These are phyloP conservation scores for Lactifluus piperatus DNA, from an alignment of 768 basidiomycete genomes.

Conservation along the genomic window DNA sequence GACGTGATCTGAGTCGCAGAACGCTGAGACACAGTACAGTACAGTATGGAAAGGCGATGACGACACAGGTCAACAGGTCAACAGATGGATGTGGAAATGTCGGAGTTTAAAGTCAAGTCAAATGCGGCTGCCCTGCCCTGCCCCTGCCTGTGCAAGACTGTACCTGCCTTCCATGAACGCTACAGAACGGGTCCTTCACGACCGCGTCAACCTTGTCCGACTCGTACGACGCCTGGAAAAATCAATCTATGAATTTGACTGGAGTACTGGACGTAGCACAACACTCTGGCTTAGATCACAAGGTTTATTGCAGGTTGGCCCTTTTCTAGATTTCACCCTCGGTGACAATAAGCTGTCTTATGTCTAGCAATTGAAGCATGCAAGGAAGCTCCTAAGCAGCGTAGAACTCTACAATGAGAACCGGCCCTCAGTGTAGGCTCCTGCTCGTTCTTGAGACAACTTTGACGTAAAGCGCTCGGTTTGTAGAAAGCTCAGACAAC, in stretches of 20 bases:
- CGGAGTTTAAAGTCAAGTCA: not conserved
- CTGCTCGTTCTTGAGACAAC: not conserved
- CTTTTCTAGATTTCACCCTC: not conserved
- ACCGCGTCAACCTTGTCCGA: slow-evolving; percentile 59
- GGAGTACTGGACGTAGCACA: slow-evolving; percentile 32
- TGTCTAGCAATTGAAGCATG: slow-evolving; percentile 15
- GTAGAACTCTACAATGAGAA: slow-evolving; percentile 7
- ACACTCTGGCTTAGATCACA: slow-evolving; percentile 49
- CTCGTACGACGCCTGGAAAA: slow-evolving; percentile 56
- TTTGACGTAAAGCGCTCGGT: not conserved
- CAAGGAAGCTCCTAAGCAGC: slow-evolving; percentile 4
- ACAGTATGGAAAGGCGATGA: too few species aligned
- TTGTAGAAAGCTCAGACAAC: slow-evolving; percentile 34
- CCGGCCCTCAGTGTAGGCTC: slow-evolving; percentile 7
- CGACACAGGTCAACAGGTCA: too few species aligned
- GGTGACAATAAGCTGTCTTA: not conserved
- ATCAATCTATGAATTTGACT: slow-evolving; percentile 32
- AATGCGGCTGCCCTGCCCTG: too few species aligned
- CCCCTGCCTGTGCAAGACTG: too few species aligned
- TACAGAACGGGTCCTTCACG: slow-evolving; percentile 34
- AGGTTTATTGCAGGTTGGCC: slow-evolving; percentile 45
- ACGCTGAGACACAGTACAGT: too few species aligned
- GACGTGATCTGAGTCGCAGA: too few species aligned
- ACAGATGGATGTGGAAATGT: not conserved
- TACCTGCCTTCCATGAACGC: not conserved